These are phyloP conservation scores for Colletotrichum navitas DNA, from an alignment of 2,329 filamentous ascomycete species.

Conservation along the genomic window DNA sequence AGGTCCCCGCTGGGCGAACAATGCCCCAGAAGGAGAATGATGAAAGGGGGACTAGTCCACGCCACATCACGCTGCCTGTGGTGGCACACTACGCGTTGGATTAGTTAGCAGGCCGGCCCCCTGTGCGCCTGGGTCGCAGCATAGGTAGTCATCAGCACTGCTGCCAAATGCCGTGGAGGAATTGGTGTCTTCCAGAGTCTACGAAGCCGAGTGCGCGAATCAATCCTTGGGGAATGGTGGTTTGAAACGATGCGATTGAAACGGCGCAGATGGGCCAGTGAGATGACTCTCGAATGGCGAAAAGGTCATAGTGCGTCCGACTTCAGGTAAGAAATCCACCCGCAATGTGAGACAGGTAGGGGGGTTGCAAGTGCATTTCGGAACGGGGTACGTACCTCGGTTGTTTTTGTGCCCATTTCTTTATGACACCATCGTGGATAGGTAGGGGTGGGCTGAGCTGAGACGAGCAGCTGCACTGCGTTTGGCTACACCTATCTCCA, in stretches of 20 bases:
- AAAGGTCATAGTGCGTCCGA: conserved; percentile 19
- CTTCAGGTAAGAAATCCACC: conserved; percentile 27
- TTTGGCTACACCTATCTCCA: not conserved
- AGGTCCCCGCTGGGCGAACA: conserved; percentile 14
- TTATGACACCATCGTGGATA: not conserved
- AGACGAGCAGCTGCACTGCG: not conserved
- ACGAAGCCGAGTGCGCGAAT: conserved; percentile 18
- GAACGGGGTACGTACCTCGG: conserved; percentile 1
- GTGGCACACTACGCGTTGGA: not conserved
- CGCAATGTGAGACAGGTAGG: conserved; percentile 36
- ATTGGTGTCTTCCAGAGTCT: not conserved
- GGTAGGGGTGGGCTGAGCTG: not conserved
- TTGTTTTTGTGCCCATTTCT: conserved; percentile 15
- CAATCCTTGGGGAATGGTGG: conserved; percentile 24
- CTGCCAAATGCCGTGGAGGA: conserved; percentile 5
- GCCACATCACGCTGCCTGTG: not conserved
- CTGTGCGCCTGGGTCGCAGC: not conserved
- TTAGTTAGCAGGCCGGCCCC: not conserved
- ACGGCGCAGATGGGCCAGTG: conserved; percentile 34
- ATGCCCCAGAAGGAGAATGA: conserved; percentile 27
- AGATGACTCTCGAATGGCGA: conserved; percentile 32
- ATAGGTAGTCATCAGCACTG: not conserved
- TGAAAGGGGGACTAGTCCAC: not conserved
- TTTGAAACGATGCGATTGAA: conserved; percentile 41
- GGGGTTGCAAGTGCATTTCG: conserved; percentile 12